Percentiles rank a stretch among this genome's conserved stretches.
Evolutionary conservation across 2,329 filamentous ascomycete species (phyloP).

Genomic region (Keithomyces neogunnii): DNA sequence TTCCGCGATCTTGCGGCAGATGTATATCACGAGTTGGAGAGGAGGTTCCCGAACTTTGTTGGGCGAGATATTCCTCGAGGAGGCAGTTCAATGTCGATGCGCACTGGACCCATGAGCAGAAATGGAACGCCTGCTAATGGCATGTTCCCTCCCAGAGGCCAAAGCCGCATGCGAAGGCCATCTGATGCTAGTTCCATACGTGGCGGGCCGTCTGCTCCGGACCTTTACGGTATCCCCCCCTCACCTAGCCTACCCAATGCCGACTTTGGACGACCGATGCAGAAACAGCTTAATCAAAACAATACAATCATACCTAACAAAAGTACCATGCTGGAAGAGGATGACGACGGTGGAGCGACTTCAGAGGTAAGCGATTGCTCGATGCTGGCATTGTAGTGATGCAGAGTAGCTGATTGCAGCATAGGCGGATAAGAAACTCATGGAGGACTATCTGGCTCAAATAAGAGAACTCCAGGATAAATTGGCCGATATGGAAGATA

Average conservation of each 20-base stretch:
- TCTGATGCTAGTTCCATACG: constrained; percentile 56
- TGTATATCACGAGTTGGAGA: constrained; percentile 90
- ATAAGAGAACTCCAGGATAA: constrained; percentile 67
- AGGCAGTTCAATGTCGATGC: constrained; percentile 59
- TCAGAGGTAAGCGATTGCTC: constrained; percentile 29
- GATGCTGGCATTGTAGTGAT: neutral
- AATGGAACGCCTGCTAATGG: constrained; percentile 53
- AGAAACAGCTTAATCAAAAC: constrained; percentile 78
- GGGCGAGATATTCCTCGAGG: constrained; percentile 59
- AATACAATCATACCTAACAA: constrained; percentile 98
- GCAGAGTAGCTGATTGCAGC: neutral
- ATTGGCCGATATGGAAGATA: constrained; percentile 61
- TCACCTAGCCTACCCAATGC: constrained; percentile 51
- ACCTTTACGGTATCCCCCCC: constrained; percentile 46
- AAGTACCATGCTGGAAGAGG: constrained; percentile 94
- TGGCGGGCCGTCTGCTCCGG: constrained; percentile 28
- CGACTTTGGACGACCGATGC: constrained; percentile 67
- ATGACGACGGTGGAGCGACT: constrained; percentile 52
- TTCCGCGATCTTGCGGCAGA: constrained; percentile 92
- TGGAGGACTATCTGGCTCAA: constrained; percentile 74
- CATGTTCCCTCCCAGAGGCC: constrained; percentile 40
- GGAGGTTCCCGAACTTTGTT: constrained; percentile 76
- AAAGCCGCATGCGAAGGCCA: constrained; percentile 45
- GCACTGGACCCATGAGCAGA: constrained; percentile 47
- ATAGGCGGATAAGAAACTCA: constrained; percentile 59